Base-by-base conservation (phyloP, 768 basidiomycete genomes). In the Multifurca ochricompacta region DNA sequence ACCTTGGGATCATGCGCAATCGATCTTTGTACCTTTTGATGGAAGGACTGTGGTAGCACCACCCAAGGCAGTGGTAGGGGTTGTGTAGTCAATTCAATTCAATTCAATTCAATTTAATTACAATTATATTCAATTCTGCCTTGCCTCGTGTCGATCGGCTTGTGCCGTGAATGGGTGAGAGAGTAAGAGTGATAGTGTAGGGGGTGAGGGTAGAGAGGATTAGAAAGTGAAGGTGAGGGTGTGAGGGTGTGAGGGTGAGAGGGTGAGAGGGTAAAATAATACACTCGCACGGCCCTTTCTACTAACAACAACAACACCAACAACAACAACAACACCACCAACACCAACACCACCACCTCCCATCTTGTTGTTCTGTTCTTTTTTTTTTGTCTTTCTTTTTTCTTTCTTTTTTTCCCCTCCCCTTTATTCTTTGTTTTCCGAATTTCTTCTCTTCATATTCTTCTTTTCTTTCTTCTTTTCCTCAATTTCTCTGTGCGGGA, bases 1-100 rank as follows among this genome's bases (percentile, higher is more conserved):
- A 0, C 80, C 82, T 16, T 82, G 82, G 81, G 77, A 81, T 61
- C 77, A 82, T 61, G 75, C 77, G 25, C 68, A 73, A 44, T 70
- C 72, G n/a, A n/a, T n/a, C n/a, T n/a, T n/a, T 11, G 21, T 41
- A 21, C 10, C 19, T 23, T 41, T 11, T 11, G 74, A 81, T 57
- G 72, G 80, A 53, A 75, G 74, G 50, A 68, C 64, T 34, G 51
- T 83, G 52, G 61, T 83, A 50, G 66, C 73, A 35, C 70, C 72
- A 45, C 71, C 77, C 23, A 70, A 74, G 64, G 78, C 77, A 31
- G 78, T 69, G 9, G 75, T 74, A 8, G 35, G 34, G 39, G 2
- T 7, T 19, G 40, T 45, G n/a, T 40, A 40, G 27, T n/a, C n/a
- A n/a, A n/a, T n/a, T n/a, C n/a, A n/a, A n/a, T n/a, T n/a, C n/a